A percentile compares a stretch with the other conserved stretches of the same genome.
phyloP scores from a whole-genome alignment of 495 filamentous ascomycete genomes.

The Penicillium longicatenatum region DNA sequence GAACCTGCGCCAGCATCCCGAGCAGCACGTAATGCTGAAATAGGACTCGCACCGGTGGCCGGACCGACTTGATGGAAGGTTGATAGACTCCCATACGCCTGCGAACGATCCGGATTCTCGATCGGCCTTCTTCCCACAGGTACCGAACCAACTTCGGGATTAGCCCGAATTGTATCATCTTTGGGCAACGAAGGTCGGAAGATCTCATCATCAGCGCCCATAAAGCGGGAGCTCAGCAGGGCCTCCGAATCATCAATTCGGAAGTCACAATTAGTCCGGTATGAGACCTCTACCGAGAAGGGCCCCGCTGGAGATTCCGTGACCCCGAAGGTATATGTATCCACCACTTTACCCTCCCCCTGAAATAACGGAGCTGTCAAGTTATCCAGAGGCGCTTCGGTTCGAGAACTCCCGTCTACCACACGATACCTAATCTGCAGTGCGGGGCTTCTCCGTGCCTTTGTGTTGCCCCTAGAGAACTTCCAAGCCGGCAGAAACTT shows the following conservation, averaged over 20 bases:
- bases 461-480: conserved; percentile 72
- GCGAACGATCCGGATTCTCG: conserved; percentile 64
- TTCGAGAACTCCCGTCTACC: conserved; percentile 53
- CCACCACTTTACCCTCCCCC: conserved; percentile 64
- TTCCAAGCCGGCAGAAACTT: conserved; percentile 88
- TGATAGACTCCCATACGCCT: conserved; percentile 89
- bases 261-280: conserved; percentile 87
- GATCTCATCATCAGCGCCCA: conserved; percentile 85
- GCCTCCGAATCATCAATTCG: conserved; percentile 89
- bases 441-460: conserved; percentile 63
- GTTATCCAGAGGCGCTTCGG: conserved; percentile 55
- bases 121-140: conserved; percentile 52
- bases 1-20: conserved; percentile 53
- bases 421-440: conserved; percentile 78
- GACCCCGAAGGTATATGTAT: conserved; percentile 73
- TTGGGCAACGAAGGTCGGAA: conserved; percentile 72
- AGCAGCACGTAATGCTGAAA: conserved; percentile 78
- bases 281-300: conserved; percentile 77
- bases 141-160: conserved; percentile 72
- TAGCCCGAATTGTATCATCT: conserved; percentile 36
- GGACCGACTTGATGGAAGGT: conserved; percentile 86
- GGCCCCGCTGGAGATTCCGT: conserved; percentile 84
- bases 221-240: conserved; percentile 90
- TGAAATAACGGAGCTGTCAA: conserved; percentile 74
- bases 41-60: conserved; percentile 75